These are phyloP conservation scores for Aspergillus unguis DNA, from an alignment of 2,329 filamentous ascomycete species.

Conservation along the genomic window DNA sequence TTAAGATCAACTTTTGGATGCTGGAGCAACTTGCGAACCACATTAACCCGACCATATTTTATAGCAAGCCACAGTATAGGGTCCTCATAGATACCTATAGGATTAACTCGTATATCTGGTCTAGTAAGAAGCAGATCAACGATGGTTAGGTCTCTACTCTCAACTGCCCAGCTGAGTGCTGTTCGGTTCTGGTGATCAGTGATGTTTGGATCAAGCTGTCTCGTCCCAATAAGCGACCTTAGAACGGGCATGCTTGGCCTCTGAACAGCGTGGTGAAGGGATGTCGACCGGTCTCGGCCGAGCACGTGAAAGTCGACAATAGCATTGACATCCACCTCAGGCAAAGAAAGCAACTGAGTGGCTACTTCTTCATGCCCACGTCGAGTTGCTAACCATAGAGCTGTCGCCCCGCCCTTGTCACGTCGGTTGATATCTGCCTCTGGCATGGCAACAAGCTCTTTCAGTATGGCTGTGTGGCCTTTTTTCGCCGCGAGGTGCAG, in stretches of 20 bases:
- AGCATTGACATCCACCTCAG: not conserved
- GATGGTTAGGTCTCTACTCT: not conserved
- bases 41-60: not conserved
- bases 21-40: not conserved
- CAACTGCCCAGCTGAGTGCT: not conserved
- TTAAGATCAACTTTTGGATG: not conserved
- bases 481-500: not conserved
- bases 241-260: not conserved
- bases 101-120: not conserved
- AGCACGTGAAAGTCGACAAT: not conserved
- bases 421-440: not conserved
- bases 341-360: not conserved
- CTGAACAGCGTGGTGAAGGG: not conserved
- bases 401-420: not conserved
- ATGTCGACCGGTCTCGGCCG: not conserved
- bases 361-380: not conserved
- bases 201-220: not conserved
- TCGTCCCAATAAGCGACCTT: not conserved
- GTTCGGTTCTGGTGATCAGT: not conserved
- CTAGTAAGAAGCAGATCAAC: not conserved
- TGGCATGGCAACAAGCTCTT: not conserved
- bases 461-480: not conserved
- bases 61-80: not conserved
- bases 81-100: not conserved
- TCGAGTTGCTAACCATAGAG: conserved; percentile 1